Evolutionary conservation across 2,329 filamentous ascomycete species (phyloP).

Genomic region (Onygenales sp.): DNA sequence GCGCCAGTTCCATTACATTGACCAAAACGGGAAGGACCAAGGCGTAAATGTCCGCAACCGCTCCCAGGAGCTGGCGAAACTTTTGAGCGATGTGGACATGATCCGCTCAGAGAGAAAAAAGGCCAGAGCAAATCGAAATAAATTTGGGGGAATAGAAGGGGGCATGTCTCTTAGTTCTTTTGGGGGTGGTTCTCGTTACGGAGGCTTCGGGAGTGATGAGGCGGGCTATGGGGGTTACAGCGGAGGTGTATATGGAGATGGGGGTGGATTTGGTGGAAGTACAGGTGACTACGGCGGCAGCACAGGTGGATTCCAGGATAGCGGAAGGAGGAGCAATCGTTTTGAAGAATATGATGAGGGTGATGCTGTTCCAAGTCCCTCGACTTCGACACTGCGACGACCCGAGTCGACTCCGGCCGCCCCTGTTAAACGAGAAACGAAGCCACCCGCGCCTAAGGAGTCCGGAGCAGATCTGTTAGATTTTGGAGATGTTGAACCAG

Average conservation of each 20-base stretch:
- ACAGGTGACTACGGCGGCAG: slow-evolving; percentile 61
- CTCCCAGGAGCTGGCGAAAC: slow-evolving; percentile 87
- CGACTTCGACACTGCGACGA: slow-evolving; percentile 45
- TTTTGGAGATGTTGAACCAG: slow-evolving; percentile 67
- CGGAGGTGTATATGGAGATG: slow-evolving; percentile 82
- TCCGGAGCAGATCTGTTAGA: slow-evolving; percentile 90
- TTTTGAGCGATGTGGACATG: slow-evolving; percentile 63
- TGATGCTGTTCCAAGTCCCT: slow-evolving; percentile 38
- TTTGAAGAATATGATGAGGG: slow-evolving; percentile 98
- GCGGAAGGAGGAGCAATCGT: slow-evolving; percentile 54
- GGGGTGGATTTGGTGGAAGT: slow-evolving; percentile 82
- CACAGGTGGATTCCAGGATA: slow-evolving; percentile 59
- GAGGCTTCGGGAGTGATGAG: slow-evolving; percentile 81
- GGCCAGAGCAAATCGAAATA: slow-evolving; percentile 78
- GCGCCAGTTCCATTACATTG: slow-evolving; percentile 94
- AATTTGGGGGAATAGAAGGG: slow-evolving; percentile 88
- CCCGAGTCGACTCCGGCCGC: slow-evolving; percentile 28
- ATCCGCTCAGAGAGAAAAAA: slow-evolving; percentile 67
- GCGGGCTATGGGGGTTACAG: slow-evolving; percentile 57
- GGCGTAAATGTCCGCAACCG: slow-evolving; percentile 95
- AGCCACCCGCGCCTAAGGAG: slow-evolving; percentile 66
- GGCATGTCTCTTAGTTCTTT: slow-evolving; percentile 33
- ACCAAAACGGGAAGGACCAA: slow-evolving; percentile 95
- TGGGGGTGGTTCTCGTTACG: slow-evolving; percentile 58
- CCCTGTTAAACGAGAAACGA: slow-evolving; percentile 36